Evolutionary conservation across 2,329 filamentous ascomycete genomes (phyloP), one percentile per base, ranked within the genome.

Genomic region (Fusarium sp.): DNA sequence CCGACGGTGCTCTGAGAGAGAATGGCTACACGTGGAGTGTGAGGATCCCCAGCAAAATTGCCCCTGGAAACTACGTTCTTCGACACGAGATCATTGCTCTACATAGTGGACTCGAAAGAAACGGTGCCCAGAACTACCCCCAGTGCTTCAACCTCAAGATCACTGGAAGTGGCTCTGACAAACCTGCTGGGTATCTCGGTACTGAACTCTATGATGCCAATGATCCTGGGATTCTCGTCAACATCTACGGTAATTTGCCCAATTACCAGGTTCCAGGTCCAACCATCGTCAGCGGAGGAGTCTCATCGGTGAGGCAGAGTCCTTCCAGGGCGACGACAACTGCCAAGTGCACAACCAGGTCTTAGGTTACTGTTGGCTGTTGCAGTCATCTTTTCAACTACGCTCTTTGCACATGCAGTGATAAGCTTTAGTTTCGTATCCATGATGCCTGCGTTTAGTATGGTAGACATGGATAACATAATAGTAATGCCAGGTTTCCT

Each of bases 61-160:
- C 82, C 1, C 76, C 86, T 7, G 87, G 88, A 2, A 88, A 88
- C 80, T 89, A 90, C 68, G 87, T 90, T 57, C 82, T 90, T 40
- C 86, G 87, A 9, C 86, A 89, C 74, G 87, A 89, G 77, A 87
- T 88, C 69, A 88, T 90, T 65, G 87, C 85, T 22, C 84, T 90
- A 6, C 87, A 90, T 80, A 83, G 81, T 37, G 86, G 87, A 17
- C 81, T 76, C 4, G 80, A 85, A 43, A 61, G 75, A 33, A 74
- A 82, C 7, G 84, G 84, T 56, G 87, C 87, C 3, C 87, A 89
- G 79, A 84, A 85, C 69, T 89, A 89, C 73, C 87, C 87, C 12
- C 86, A 88, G 80, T 89, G 87, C 76, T 81, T 88, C 68, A 88
- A 88, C 72, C 78, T 88, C 59, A 82, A 85, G 75, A 82, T 89